Percentiles rank a stretch among this genome's conserved stretches.
phyloP scores from a whole-genome alignment of 352 stramenopile species.

The Globisporangium nunn region DNA sequence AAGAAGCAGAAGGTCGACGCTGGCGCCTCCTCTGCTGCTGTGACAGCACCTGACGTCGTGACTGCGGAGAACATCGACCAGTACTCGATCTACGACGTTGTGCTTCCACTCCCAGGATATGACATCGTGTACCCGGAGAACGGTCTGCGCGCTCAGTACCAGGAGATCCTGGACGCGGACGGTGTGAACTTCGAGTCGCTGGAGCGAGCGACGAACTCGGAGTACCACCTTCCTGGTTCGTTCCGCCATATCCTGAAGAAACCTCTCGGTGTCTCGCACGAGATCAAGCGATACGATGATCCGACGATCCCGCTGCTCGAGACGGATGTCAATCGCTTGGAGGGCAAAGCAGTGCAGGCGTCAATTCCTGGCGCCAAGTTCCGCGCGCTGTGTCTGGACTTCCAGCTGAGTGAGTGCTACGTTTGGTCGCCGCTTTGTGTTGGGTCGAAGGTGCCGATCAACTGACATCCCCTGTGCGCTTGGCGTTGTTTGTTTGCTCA shows the following conservation, averaged over 20 bases:
- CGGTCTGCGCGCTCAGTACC: conserved; percentile 54
- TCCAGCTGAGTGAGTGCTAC: conserved; percentile 47
- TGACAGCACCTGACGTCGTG: conserved; percentile 29
- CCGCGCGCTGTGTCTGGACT: conserved; percentile 73
- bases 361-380: conserved; percentile 61
- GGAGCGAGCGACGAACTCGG: conserved; percentile 64
- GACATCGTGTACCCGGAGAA: conserved; percentile 88
- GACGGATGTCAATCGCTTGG: conserved; percentile 89
- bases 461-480: neutral
- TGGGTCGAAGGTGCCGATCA: neutral
- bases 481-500: conserved; percentile 4
- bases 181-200: conserved; percentile 65
- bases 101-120: conserved; percentile 94
- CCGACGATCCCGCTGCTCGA: conserved; percentile 86
- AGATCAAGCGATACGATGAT: conserved; percentile 92
- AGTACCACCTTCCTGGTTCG: conserved; percentile 90
- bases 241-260: conserved; percentile 92
- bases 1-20: conserved; percentile 31
- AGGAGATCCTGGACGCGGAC: conserved; percentile 51
- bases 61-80: conserved; percentile 86
- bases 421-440: neutral
- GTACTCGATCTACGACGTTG: conserved; percentile 92
- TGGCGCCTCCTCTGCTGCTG: neutral
- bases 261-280: conserved; percentile 83
- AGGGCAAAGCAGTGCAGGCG: conserved; percentile 19